A percentile compares a stretch with the other conserved stretches of the same genome.
Conservation (phyloP, 2,329 filamentous ascomycete species). For the Gaeumannomyces sp. region DNA sequence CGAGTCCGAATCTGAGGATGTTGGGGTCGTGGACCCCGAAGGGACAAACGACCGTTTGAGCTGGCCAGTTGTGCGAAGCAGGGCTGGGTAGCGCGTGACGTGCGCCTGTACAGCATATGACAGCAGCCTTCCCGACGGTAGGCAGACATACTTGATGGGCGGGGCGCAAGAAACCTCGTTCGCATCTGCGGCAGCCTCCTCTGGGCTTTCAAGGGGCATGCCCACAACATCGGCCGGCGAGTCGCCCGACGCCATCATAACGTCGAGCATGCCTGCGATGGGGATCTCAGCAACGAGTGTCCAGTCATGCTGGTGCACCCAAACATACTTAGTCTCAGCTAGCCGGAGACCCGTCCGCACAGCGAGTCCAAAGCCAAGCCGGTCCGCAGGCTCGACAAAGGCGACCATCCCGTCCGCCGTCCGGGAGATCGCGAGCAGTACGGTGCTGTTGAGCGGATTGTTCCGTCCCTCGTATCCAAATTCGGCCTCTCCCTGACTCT, state of each 20-base stretch:
- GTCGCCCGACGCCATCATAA: constrained; percentile 35
- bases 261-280: constrained; percentile 33
- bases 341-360: constrained; percentile 45
- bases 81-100: constrained; percentile 33
- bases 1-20: constrained; percentile 1
- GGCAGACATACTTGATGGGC: constrained; percentile 46
- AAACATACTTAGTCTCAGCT: constrained; percentile 44
- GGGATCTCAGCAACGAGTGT: constrained; percentile 39
- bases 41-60: constrained; percentile 35
- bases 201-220: neutral
- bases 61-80: constrained; percentile 34
- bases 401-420: constrained; percentile 32
- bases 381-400: constrained; percentile 41
- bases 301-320: constrained; percentile 55
- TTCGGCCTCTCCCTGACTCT: constrained; percentile 33
- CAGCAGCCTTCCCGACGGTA: constrained; percentile 45
- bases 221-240: neutral
- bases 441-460: constrained; percentile 25
- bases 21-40: constrained; percentile 10
- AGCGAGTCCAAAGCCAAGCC: constrained; percentile 47
- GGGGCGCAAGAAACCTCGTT: constrained; percentile 2
- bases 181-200: neutral
- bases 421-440: constrained; percentile 29
- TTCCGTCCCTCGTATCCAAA: constrained; percentile 34
- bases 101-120: constrained; percentile 43